phyloP scores from a whole-genome alignment of 2,329 filamentous ascomycete species.

The Mariannaea elegans region DNA sequence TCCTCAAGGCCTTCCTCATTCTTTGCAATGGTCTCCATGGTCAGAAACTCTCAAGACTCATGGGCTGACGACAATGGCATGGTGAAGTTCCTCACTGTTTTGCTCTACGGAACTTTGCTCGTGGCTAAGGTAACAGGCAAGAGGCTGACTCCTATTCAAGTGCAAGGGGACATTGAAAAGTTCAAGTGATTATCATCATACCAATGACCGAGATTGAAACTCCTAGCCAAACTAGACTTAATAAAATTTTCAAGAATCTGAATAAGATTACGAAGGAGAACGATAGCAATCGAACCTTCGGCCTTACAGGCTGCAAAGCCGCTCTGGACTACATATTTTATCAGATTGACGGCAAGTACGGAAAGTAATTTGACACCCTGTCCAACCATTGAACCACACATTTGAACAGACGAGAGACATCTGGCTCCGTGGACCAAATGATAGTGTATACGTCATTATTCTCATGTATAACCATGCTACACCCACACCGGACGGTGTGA shows the following conservation, averaged over 20 bases:
- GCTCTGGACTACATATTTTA: constrained; percentile 66
- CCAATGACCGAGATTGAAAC: background rate
- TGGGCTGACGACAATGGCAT: too few species aligned
- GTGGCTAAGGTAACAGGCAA: constrained; percentile 31
- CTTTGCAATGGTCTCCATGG: background rate
- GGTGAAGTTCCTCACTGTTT: constrained; percentile 35
- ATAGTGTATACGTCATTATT: constrained; percentile 52
- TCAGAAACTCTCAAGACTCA: too few species aligned
- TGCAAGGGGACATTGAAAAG: constrained; percentile 37
- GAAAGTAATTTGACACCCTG: constrained; percentile 53
- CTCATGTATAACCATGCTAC: constrained; percentile 59
- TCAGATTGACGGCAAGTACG: constrained; percentile 50
- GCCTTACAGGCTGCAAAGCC: constrained; percentile 65
- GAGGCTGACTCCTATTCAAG: constrained; percentile 35
- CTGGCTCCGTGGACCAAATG: constrained; percentile 54
- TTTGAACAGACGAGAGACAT: constrained; percentile 55
- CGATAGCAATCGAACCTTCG: constrained; percentile 68
- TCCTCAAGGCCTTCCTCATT: background rate
- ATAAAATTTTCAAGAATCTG: constrained; percentile 62
- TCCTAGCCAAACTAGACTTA: constrained; percentile 52
- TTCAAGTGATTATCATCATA: constrained; percentile 27
- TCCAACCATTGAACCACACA: constrained; percentile 58
- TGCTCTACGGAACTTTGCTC: constrained; percentile 36
- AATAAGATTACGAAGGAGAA: constrained; percentile 63
- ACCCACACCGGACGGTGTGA: constrained; percentile 48